Percentiles rank a stretch among this genome's conserved stretches.
Conservation (phyloP, 768 basidiomycete genomes). For the Naganishia antarctica region DNA sequence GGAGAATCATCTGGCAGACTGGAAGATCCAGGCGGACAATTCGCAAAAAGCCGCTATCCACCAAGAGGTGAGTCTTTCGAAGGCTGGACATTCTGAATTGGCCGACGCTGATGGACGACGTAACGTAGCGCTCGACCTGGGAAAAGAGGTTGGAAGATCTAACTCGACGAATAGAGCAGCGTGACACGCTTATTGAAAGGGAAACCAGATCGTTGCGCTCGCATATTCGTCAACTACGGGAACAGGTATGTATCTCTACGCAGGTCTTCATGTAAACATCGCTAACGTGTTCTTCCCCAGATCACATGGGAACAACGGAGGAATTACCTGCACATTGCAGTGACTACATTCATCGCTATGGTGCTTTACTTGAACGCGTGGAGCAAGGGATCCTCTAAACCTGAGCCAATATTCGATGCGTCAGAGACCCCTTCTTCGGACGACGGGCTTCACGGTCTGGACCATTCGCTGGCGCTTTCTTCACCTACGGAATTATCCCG, state of each 20-base stretch:
- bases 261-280: background rate
- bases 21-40: constrained; percentile 33
- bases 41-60: constrained; percentile 37
- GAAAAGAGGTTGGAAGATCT: constrained; percentile 65
- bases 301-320: constrained; percentile 82
- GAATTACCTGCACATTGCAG: constrained; percentile 72
- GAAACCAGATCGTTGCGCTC: constrained; percentile 67
- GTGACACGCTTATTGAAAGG: constrained; percentile 61
- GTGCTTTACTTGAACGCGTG: background rate
- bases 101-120: background rate
- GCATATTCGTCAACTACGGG: constrained; percentile 67
- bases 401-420: background rate
- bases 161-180: constrained; percentile 57
- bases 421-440: background rate
- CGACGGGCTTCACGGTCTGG: background rate
- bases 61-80: constrained; percentile 35
- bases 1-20: constrained; percentile 37
- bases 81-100: background rate
- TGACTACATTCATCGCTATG: constrained; percentile 72
- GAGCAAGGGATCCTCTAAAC: background rate
- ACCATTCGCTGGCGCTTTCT: background rate
- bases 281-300: constrained; percentile 50
- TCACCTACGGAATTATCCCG: background rate
- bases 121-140: constrained; percentile 38
- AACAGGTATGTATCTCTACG: constrained; percentile 60